Base-by-base conservation (phyloP, 441 rosid genomes). In the Pelargonium australe region DNA sequence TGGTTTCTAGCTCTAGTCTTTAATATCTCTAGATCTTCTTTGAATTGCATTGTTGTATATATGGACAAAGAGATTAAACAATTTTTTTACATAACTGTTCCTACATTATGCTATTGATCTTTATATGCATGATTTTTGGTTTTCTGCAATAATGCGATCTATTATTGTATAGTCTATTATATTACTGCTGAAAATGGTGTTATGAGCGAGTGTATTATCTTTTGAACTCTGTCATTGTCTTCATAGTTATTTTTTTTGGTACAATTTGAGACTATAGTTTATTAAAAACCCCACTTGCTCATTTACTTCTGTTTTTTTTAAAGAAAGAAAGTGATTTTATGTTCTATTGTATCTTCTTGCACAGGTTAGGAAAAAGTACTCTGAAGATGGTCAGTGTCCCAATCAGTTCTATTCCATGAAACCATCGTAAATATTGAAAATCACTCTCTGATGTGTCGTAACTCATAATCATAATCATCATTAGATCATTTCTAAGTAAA, bases 11-110 rank as follows among this genome's bases (percentile, higher is more conserved):
- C 23, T 20, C 40, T 37, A 17, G 47, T 60, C 16, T 23, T 10
- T 13, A 5, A 41, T 49, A 47, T 14, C 49, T 28, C 20, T 43
- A 31, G 20, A 49, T 70, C 63, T 70, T 63, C 47, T 63, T 51
- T 51, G 17, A 5, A 51, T 16, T 12, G 16, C 57, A 51, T 51
- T 51, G 14, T 51, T n/a, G 57, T 51, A 51, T 12, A 12, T 51
- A 51, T 12, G 57, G 57, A n/a, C 57, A 51, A 51, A 51, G 14
- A 5, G 57, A 12, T 51, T 12, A 51, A 51, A 51, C 17, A 51
- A 51, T 51, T 5, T 10, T 17, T 4, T 20, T 20, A 6, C 57
- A 51, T 51, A 4, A n/a, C 57, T 51, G 13, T 51, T 12, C 6
- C 57, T 16, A 51, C 16, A 51, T 51, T 12, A 51, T 51, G 57